phyloP scores from a whole-genome alignment of 345 rosid species.

The Acer yangbiense region DNA sequence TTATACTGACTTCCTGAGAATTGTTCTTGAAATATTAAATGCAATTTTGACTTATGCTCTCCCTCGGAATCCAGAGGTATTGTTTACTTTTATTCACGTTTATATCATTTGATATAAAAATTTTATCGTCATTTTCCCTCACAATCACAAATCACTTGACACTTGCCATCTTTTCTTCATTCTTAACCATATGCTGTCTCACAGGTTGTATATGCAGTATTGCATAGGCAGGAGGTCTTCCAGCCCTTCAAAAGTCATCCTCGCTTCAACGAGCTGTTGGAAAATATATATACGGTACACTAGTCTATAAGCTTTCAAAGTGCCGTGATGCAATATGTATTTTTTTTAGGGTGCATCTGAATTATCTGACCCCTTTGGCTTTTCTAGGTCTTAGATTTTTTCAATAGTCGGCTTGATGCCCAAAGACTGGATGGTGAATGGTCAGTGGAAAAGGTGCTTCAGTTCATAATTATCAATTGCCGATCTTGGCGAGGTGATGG shows the following conservation, averaged over 20 bases:
- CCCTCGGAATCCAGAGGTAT: conserved; percentile 97
- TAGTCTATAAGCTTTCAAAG: neutral
- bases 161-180: neutral
- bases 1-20: conserved; percentile 92
- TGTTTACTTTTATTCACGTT: neutral
- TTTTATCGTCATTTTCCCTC: neutral
- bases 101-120: neutral
- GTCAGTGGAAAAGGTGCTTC: conserved; percentile 95
- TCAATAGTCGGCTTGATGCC: conserved; percentile 88
- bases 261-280: conserved; percentile 85
- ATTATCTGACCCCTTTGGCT: conserved; percentile 1
- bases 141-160: neutral
- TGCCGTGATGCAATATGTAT: neutral
- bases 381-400: conserved; percentile 83
- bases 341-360: neutral
- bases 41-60: conserved; percentile 92
- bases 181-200: conserved; percentile 12
- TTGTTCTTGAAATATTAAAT: conserved; percentile 91
- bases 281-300: conserved; percentile 77
- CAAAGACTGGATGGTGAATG: conserved; percentile 85
- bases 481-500: conserved; percentile 98
- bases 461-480: conserved; percentile 68
- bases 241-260: conserved; percentile 90
- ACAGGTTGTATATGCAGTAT: conserved; percentile 90
- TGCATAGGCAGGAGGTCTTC: conserved; percentile 98